A percentile compares a stretch with the other conserved stretches of the same genome.
Evolutionary conservation across 371 early-diverging fungal genomes (phyloP).

Genomic region (Umbelopsis sp.): DNA sequence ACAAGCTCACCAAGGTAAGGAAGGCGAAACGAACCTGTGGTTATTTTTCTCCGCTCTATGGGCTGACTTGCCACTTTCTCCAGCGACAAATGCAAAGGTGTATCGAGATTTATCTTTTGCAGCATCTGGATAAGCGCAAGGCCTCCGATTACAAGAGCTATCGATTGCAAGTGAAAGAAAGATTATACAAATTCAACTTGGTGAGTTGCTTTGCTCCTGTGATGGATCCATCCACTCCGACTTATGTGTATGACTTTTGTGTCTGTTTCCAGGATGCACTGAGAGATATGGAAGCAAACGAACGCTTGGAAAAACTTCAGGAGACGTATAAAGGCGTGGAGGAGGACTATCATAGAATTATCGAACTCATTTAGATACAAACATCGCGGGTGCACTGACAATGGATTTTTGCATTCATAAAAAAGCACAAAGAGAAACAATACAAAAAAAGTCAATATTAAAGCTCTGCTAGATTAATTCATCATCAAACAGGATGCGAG

Average conservation of each 20-base stretch:
- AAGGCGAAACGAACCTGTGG: too few species aligned
- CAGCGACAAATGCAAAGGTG: conserved; percentile 81
- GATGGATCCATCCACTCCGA: background rate
- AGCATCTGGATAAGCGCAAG: conserved; percentile 57
- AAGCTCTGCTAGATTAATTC: too few species aligned
- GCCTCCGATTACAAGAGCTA: conserved; percentile 57
- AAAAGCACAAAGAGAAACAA: too few species aligned
- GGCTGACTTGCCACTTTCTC: background rate
- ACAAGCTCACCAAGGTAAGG: conserved; percentile 63
- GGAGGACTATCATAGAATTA: conserved; percentile 78
- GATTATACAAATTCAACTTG: conserved; percentile 79
- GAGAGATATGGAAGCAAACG: conserved; percentile 62
- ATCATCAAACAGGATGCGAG: background rate
- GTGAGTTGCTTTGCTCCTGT: conserved; percentile 34
- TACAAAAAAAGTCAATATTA: too few species aligned
- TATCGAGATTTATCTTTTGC: conserved; percentile 75
- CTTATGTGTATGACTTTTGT: background rate
- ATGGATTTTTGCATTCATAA: too few species aligned
- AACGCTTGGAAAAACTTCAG: conserved; percentile 72
- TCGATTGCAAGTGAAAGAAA: conserved; percentile 80
- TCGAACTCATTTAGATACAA: conserved; percentile 51
- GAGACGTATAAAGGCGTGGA: conserved; percentile 76
- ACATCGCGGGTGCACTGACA: too few species aligned
- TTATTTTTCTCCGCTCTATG: too few species aligned
- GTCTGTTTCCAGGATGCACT: conserved; percentile 57